Evolutionary conservation across 129 eudicot genomes (phyloP).

Genomic region (carrot (Daucus carota)): DNA sequence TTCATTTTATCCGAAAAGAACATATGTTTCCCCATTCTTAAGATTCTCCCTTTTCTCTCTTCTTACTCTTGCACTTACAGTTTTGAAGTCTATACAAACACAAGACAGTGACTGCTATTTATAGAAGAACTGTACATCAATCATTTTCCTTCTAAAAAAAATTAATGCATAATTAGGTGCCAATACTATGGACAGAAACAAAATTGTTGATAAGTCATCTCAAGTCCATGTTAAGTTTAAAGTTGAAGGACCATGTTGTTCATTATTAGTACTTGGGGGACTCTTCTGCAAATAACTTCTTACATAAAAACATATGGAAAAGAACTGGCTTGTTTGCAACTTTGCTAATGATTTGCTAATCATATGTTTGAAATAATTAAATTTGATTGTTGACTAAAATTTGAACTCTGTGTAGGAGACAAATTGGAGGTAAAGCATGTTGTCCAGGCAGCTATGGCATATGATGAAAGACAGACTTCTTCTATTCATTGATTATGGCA

Average conservation of each 20-base stretch:
- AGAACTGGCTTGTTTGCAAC: background rate
- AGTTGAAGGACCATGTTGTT: background rate
- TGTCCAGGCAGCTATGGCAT: slow-evolving; percentile 30
- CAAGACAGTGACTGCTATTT: background rate
- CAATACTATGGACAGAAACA: background rate
- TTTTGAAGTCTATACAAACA: background rate
- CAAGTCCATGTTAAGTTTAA: background rate
- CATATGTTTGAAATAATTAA: background rate
- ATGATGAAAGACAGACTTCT: slow-evolving; percentile 7
- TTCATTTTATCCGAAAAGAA: slow-evolving; percentile 23
- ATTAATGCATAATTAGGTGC: slow-evolving; percentile 4
- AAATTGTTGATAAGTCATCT: background rate
- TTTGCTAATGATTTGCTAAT: slow-evolving; percentile 1
- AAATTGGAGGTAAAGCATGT: slow-evolving; percentile 35
- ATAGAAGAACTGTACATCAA: background rate
- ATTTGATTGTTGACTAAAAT: slow-evolving; percentile 17
- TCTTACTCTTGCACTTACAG: background rate
- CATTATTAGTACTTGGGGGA: background rate
- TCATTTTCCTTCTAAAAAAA: background rate
- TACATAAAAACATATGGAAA: background rate
- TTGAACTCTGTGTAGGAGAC: slow-evolving; percentile 49
- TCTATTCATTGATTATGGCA: background rate
- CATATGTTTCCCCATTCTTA: slow-evolving; percentile 2
- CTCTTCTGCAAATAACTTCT: background rate
- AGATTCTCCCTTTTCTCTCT: background rate